Base-by-base conservation (phyloP, 306 rosid species). In the Gastrolobium villosum region DNA sequence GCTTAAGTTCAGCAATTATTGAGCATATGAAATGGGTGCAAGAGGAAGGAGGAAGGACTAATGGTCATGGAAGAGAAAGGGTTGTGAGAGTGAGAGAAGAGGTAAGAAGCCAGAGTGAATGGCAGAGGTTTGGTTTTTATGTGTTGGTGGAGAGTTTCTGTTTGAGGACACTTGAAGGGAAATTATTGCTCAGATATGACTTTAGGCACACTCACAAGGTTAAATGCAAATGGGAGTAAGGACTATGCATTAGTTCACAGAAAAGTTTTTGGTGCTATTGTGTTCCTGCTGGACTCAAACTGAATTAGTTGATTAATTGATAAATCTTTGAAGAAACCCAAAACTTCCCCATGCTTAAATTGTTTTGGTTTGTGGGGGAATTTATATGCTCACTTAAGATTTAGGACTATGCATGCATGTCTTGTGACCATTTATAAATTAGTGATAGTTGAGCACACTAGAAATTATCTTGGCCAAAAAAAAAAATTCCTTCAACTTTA, bases 11-110 rank as follows among this genome's bases (percentile, higher is more conserved):
- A 5, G 91, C 92, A 52, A 80, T 91, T 44, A 79, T 89, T 37
- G 94, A 90, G 60, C 76, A 89, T 13, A 88, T 90, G 89, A 87
- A 70, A 61, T 91, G 93, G 94, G 89, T 94, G 45, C 68, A 91
- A 78, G 94, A 94, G 77, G 91, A 76, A 30, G 96, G 91, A 54
- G 91, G 94, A 2, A 88, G 98, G 96, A 75, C 77, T 70, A n/a
- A 84, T 77, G 91, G 87, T 65, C 3, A 84, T 72, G 91, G 87
- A 9, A 79, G 55, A 64, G 94, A 85, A 45, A 85, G 64, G 54
- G 79, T 89, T 40, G 90, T 86, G 74, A 87, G 81, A 41, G 85
- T 80, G 7, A 83, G 70, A 49, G 94, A 90, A 71, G 89, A 87
- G 81, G 79, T 67, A 4, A 87, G 45, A 55, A 65, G 80, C 55